These are phyloP conservation scores for Suillus fuscotomentosus DNA, from an alignment of 768 basidiomycete genomes.

Conservation along the genomic window DNA sequence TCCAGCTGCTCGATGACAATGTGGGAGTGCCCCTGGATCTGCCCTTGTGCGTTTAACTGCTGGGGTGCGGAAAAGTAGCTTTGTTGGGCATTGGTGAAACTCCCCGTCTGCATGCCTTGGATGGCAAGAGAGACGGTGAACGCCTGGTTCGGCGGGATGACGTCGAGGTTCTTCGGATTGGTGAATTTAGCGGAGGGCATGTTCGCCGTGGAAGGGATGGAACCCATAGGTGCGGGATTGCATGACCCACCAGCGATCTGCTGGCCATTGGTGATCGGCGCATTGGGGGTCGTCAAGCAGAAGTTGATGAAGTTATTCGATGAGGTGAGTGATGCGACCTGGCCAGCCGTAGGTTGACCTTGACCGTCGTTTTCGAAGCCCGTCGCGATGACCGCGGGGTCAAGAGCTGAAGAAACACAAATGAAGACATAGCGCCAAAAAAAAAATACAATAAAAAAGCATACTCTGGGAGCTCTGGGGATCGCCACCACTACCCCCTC, in stretches of 20 bases:
- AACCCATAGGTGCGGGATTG: constrained; percentile 58
- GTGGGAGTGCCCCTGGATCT: constrained; percentile 58
- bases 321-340: constrained; percentile 51
- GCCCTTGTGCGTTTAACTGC: constrained; percentile 47
- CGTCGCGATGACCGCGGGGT: constrained; percentile 47
- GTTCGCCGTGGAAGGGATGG: constrained; percentile 45
- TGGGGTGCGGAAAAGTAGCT: constrained; percentile 61
- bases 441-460: constrained; percentile 10
- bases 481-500: constrained; percentile 21
- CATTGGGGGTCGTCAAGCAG: constrained; percentile 42
- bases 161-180: constrained; percentile 39
- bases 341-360: constrained; percentile 41
- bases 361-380: constrained; percentile 53
- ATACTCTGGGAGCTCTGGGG: constrained; percentile 40
- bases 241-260: constrained; percentile 54
- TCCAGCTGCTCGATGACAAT: constrained; percentile 51
- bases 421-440: constrained; percentile 5
- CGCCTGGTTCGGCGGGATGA: constrained; percentile 41
- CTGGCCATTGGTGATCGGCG: constrained; percentile 54
- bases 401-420: constrained; percentile 39
- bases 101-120: constrained; percentile 45
- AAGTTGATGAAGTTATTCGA: constrained; percentile 65
- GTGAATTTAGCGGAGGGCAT: constrained; percentile 51
- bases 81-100: constrained; percentile 54
- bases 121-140: constrained; percentile 55